Conservation (phyloP, 352 stramenopile species). For the Pythium apleroticum region DNA sequence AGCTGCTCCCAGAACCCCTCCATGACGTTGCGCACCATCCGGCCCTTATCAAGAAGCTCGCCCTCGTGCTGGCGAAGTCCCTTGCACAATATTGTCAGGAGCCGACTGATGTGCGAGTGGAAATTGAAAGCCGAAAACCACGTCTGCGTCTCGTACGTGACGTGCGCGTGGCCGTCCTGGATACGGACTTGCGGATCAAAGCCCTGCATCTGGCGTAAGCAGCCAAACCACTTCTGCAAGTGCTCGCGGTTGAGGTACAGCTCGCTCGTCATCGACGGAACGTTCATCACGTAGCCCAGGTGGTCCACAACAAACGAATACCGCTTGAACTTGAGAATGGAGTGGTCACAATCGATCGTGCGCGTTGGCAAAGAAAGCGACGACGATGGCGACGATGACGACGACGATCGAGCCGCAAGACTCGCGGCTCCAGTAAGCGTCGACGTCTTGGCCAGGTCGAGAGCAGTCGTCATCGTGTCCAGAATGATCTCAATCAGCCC, state of each 20-base stretch:
- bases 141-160: slow-evolving; percentile 94
- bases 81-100: slow-evolving; percentile 61
- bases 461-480: slow-evolving; percentile 70
- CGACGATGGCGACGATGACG: slow-evolving; percentile 24
- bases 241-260: slow-evolving; percentile 53
- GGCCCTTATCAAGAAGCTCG: slow-evolving; percentile 36
- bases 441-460: slow-evolving; percentile 66
- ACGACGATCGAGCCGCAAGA: slow-evolving; percentile 23
- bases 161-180: slow-evolving; percentile 81
- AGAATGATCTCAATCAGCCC: slow-evolving; percentile 76
- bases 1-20: slow-evolving; percentile 75
- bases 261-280: slow-evolving; percentile 69
- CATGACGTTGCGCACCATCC: slow-evolving; percentile 74
- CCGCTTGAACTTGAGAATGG: slow-evolving; percentile 91
- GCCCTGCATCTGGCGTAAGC: slow-evolving; percentile 73
- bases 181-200: slow-evolving; percentile 77
- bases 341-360: slow-evolving; percentile 89
- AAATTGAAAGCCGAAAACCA: slow-evolving; percentile 95
- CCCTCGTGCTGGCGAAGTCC: slow-evolving; percentile 60
- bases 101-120: slow-evolving; percentile 67
- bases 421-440: slow-evolving; percentile 31
- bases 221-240: slow-evolving; percentile 71
- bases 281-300: slow-evolving; percentile 96
- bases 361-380: slow-evolving; percentile 29
- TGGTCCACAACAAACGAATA: slow-evolving; percentile 92